Conservation (phyloP, 179 eudicot genomes). For the Carnegiea gigantea region DNA sequence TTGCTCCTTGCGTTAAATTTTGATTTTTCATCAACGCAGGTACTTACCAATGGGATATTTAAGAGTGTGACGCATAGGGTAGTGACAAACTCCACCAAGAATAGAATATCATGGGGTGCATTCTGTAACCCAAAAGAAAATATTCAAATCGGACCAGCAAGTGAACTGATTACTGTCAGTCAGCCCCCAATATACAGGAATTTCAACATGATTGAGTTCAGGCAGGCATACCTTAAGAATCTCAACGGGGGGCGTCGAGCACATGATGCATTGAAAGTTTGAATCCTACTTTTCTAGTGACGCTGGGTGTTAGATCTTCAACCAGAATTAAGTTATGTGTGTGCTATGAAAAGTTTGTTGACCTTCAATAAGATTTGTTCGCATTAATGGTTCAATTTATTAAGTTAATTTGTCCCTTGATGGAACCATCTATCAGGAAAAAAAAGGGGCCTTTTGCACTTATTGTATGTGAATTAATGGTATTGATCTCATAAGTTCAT, state of each 20-base stretch:
- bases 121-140: constrained; percentile 35
- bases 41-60: constrained; percentile 57
- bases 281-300: too few relatives aligned
- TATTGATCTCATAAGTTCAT: too few relatives aligned
- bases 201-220: constrained; percentile 20
- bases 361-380: neutral
- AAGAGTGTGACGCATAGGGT: constrained; percentile 59
- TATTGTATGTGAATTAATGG: too few relatives aligned
- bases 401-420: too few relatives aligned
- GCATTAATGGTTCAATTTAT: neutral
- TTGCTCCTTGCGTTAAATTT: too few relatives aligned
- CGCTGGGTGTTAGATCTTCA: too few relatives aligned
- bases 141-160: constrained; percentile 40
- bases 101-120: constrained; percentile 45
- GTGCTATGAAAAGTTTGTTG: too few relatives aligned
- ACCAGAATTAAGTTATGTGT: too few relatives aligned
- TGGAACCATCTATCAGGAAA: too few relatives aligned
- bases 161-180: constrained; percentile 31
- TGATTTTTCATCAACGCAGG: constrained; percentile 22
- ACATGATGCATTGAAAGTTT: neutral
- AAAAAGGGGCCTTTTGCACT: too few relatives aligned
- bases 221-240: neutral
- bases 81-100: constrained; percentile 36
- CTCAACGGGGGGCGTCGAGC: neutral
- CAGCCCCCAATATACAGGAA: constrained; percentile 37